Evolutionary conservation across 1,139 yeast genomes (phyloP).

Genomic region (Debaryomyces sp.): DNA sequence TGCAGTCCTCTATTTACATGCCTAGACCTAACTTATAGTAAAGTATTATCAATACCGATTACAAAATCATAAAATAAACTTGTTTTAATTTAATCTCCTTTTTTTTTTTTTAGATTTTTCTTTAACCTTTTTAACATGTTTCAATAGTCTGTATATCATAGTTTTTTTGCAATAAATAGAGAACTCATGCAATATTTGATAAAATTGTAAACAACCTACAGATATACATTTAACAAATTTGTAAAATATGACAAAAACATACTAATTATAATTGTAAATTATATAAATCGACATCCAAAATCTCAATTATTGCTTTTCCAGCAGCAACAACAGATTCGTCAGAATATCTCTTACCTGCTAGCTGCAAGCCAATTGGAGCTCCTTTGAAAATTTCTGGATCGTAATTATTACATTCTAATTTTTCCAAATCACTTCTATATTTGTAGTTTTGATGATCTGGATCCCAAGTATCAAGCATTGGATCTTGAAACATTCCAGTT

Average conservation of each 20-base stretch:
- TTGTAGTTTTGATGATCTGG: slow-evolving; percentile 28
- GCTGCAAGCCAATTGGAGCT: slow-evolving; percentile 47
- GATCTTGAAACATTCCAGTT: slow-evolving; percentile 63
- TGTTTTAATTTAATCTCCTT: too few species aligned
- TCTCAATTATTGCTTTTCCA: slow-evolving; percentile 35
- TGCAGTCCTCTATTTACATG: background rate
- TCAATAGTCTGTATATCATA: background rate
- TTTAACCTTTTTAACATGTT: background rate
- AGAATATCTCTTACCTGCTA: slow-evolving; percentile 40
- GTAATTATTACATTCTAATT: slow-evolving; percentile 39
- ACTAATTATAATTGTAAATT: slow-evolving; percentile 3
- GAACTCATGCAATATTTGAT: background rate
- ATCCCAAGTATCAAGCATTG: slow-evolving; percentile 44
- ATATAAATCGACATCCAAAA: slow-evolving; percentile 26
- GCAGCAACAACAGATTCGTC: slow-evolving; percentile 49
- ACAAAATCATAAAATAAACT: background rate
- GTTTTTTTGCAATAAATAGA: background rate
- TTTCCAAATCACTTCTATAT: slow-evolving; percentile 47
- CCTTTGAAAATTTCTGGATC: slow-evolving; percentile 36
- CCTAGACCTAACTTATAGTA: background rate
- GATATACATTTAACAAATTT: too few species aligned
- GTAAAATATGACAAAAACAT: background rate
- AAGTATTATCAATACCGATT: background rate
- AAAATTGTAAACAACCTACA: background rate
- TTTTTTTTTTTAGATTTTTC: background rate